Base-by-base conservation (phyloP, 2,329 filamentous ascomycete species). In the Botrytis sinoallii region DNA sequence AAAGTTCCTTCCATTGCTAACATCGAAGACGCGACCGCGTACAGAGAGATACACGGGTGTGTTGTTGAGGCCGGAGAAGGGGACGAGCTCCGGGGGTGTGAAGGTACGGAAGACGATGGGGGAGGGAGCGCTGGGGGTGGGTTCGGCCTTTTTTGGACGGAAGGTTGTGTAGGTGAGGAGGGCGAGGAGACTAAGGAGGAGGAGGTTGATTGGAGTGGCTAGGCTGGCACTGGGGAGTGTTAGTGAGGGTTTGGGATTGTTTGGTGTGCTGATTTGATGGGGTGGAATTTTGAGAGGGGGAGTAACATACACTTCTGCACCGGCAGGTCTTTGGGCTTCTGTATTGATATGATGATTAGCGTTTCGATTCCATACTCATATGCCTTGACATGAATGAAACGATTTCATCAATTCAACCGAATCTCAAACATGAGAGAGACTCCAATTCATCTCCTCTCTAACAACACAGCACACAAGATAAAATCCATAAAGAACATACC, bases 1-100 rank as follows among this genome's bases (percentile, higher is more conserved):
- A 83, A 98, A 98, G 85, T 97, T 95, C 80, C 92, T 89, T 38
- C 96, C 95, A 22, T 90, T 85, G 0, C 91, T 90, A 38, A 98
- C 95, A 82, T 99, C 96, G 82, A 98, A 98, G 76, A 98, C 91
- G 69, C 90, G 90, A 70, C 96, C 95, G 60, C 94, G 92, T 29
- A 98, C 94, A n/a, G 94, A 93, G 67, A 99, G 88, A 84, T 93
- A 97, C 73, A 98, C 93, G 68, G 93, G 93, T 77, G 85, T 85
- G 79, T 87, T 88, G 79, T 92, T 87, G 72, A 86, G 84, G 81
- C 96, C 96, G 84, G 95, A 95, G 87, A 91, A 95, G 46, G 93
- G 92, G 44, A 94, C 88, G 78, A 85, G 84, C 70, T 90, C 86
- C 0, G 89, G 85, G 9, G 87, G 82, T 63, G 88, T 85, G 76